Percentiles rank a stretch among this genome's conserved stretches.
Conservation (phyloP, 495 filamentous ascomycete species). For the Hypoxylon crocopeplum region DNA sequence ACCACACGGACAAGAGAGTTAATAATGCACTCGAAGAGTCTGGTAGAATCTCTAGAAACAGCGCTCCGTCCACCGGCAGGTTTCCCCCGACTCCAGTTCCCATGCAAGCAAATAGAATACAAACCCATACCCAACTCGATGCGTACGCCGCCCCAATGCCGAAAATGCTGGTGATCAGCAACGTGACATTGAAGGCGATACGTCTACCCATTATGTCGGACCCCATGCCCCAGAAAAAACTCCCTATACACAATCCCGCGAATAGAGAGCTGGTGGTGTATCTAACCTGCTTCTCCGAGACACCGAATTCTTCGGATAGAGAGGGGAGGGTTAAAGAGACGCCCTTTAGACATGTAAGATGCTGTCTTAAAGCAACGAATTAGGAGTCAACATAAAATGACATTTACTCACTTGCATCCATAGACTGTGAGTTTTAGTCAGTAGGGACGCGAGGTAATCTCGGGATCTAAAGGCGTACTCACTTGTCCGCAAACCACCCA, state of each 20-base stretch:
- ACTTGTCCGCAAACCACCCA: conserved; percentile 72
- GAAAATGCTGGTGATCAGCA: conserved; percentile 74
- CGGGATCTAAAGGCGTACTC: conserved; percentile 19
- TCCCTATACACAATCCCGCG: conserved; percentile 72
- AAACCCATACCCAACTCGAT: conserved; percentile 72
- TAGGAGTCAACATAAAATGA: not conserved
- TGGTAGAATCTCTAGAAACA: conserved; percentile 82
- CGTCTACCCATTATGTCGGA: conserved; percentile 74
- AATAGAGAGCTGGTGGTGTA: conserved; percentile 61
- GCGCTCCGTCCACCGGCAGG: conserved; percentile 79
- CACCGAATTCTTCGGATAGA: conserved; percentile 68
- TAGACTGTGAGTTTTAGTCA: conserved; percentile 42
- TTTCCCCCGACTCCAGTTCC: conserved; percentile 71
- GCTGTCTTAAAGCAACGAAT: not conserved
- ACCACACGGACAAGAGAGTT: conserved; percentile 79
- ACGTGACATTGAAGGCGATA: conserved; percentile 79
- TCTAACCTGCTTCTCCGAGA: conserved; percentile 58
- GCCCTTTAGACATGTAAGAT: conserved; percentile 59
- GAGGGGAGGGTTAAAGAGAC: conserved; percentile 79
- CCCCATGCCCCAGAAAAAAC: conserved; percentile 82
- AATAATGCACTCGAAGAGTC: conserved; percentile 77
- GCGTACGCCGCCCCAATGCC: conserved; percentile 73
- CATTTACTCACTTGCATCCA: conserved; percentile 60
- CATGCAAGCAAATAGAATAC: conserved; percentile 54
- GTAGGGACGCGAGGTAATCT: not conserved